A percentile compares a stretch with the other conserved stretches of the same genome.
Evolutionary conservation across 1,284 basidiomycete species (phyloP).

Genomic region (Ceratobasidium sp.): DNA sequence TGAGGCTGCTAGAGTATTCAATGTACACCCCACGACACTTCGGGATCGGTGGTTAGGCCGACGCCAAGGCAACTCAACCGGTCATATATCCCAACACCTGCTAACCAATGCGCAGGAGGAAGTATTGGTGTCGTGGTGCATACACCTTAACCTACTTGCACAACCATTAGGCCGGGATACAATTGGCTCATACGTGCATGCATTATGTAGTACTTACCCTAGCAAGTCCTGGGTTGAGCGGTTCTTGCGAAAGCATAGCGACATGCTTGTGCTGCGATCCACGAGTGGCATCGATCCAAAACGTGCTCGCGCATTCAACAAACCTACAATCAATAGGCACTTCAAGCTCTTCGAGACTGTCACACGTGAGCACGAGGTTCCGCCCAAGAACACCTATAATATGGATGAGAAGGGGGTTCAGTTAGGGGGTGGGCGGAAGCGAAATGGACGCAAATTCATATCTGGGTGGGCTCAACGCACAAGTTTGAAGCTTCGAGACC

Average conservation of each 20-base stretch:
- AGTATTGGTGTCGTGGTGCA: slow-evolving; percentile 55
- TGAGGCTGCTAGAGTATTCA: no score
- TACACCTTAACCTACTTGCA: slow-evolving; percentile 50
- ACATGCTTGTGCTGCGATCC: no score
- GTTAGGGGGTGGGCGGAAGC: slow-evolving; percentile 53
- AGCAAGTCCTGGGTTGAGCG: slow-evolving; percentile 45
- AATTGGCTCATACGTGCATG: slow-evolving; percentile 45
- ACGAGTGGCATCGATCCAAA: no score
- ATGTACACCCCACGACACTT: no score
- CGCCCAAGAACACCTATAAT: slow-evolving; percentile 53
- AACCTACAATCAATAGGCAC: slow-evolving; percentile 50
- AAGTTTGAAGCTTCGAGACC: slow-evolving; percentile 53
- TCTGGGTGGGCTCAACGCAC: slow-evolving; percentile 47
- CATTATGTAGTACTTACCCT: background rate
- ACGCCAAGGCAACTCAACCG: no score
- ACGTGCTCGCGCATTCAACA: slow-evolving; percentile 55
- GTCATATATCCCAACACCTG: no score
- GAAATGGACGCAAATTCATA: slow-evolving; percentile 39
- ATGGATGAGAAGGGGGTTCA: slow-evolving; percentile 61
- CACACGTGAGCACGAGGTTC: slow-evolving; percentile 53
- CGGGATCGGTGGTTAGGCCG: no score
- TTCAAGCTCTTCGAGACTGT: slow-evolving; percentile 52
- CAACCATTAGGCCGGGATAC: slow-evolving; percentile 49
- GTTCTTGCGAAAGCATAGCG: no score
- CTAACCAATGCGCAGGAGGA: no score